Evolutionary conservation across 768 basidiomycete genomes (phyloP).

Genomic region (Naganishia antarctica): DNA sequence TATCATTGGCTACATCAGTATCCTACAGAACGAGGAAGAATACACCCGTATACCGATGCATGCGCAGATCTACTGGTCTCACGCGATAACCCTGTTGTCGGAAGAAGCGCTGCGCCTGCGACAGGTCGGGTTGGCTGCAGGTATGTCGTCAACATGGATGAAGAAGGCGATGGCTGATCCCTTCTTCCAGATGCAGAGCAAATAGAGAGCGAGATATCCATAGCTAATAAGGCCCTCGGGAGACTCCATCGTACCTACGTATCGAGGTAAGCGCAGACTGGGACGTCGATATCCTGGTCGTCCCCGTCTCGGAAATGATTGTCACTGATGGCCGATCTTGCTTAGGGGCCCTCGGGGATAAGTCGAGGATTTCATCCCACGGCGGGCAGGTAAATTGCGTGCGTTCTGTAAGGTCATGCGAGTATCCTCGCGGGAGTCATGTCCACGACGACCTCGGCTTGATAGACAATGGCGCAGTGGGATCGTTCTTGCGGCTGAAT

Average conservation of each 20-base stretch:
- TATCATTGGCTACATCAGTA: not conserved
- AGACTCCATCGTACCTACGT: not conserved
- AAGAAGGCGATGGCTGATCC: not conserved
- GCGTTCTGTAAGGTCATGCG: no score
- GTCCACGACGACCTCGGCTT: no score
- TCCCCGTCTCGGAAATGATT: no score
- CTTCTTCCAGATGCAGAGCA: constrained; percentile 1
- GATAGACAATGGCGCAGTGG: no score
- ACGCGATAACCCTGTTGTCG: constrained; percentile 1
- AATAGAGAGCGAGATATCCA: not conserved
- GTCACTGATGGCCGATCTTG: no score
- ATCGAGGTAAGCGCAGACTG: not conserved
- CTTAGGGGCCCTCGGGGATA: no score
- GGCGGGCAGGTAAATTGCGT: no score
- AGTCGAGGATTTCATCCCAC: no score
- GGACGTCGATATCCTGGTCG: no score
- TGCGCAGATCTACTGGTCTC: constrained; percentile 13
- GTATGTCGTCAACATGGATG: not conserved
- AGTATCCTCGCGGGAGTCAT: no score
- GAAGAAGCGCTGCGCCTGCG: not conserved
- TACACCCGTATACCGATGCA: constrained; percentile 9
- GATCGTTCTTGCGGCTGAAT: no score
- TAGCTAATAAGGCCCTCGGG: not conserved
- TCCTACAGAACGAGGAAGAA: not conserved
- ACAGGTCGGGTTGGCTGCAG: not conserved